Conservation (phyloP, 371 early-diverging fungal species). For the Mucor piriformis region DNA sequence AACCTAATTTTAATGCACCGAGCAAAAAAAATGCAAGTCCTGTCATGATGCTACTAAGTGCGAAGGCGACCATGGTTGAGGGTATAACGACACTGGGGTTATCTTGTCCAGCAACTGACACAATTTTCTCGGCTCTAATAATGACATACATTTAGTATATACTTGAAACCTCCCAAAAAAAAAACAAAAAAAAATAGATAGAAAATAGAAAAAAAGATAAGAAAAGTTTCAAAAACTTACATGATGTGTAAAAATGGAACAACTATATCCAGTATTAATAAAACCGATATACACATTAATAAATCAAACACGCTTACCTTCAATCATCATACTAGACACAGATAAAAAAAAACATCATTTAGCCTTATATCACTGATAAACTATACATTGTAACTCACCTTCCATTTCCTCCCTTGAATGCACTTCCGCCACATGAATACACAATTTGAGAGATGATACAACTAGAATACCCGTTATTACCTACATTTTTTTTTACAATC, state of each 20-base stretch:
- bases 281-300: neutral
- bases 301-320: slow-evolving; percentile 55
- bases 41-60: slow-evolving; percentile 82
- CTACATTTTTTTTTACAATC: no score
- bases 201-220: slow-evolving; percentile 7
- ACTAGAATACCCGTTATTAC: no score
- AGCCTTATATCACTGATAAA: neutral
- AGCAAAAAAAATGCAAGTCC: slow-evolving; percentile 87
- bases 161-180: neutral
- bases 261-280: slow-evolving; percentile 34
- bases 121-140: slow-evolving; percentile 73
- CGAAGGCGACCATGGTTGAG: slow-evolving; percentile 90
- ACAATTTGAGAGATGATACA: slow-evolving; percentile 85
- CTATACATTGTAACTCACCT: slow-evolving; percentile 36
- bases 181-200: neutral
- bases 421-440: slow-evolving; percentile 83
- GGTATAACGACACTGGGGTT: slow-evolving; percentile 75
- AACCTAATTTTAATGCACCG: slow-evolving; percentile 81
- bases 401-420: slow-evolving; percentile 90
- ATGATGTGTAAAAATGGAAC: slow-evolving; percentile 93
- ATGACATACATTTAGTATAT: slow-evolving; percentile 6
- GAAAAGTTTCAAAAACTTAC: slow-evolving; percentile 45
- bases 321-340: slow-evolving; percentile 95
- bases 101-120: slow-evolving; percentile 58
- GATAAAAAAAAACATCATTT: slow-evolving; percentile 2